Evolutionary conservation across 2,329 filamentous ascomycete species (phyloP).

Genomic region (Verticillium tricorpus): DNA sequence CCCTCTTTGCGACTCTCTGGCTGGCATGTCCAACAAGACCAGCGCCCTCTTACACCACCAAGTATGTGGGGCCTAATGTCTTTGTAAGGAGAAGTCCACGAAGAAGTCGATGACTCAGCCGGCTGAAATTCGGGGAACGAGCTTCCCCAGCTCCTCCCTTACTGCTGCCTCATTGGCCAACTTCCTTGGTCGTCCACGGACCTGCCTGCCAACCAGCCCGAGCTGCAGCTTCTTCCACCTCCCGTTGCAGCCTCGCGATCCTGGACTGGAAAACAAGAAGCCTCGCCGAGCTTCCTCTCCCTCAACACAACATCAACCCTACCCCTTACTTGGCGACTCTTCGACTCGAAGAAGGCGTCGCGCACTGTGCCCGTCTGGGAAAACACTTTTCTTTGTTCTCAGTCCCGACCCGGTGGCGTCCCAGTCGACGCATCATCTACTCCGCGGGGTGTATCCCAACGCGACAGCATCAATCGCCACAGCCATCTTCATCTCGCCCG

Average conservation of each 20-base stretch:
- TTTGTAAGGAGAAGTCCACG: too few species aligned
- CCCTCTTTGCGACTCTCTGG: too few species aligned
- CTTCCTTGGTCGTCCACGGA: not conserved
- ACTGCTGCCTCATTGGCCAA: not conserved
- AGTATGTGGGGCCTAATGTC: too few species aligned
- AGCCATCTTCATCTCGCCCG: not conserved
- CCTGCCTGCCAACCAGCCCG: not conserved
- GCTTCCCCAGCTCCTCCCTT: not conserved
- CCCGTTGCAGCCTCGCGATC: not conserved
- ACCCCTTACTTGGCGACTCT: not conserved
- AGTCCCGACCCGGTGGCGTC: not conserved
- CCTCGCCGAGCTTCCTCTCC: not conserved
- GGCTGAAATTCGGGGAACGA: not conserved
- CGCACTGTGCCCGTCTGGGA: not conserved
- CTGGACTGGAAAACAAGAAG: not conserved
- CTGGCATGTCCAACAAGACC: too few species aligned
- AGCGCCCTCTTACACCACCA: too few species aligned
- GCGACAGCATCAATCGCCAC: not conserved
- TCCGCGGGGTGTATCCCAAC: not conserved
- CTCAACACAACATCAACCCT: not conserved
- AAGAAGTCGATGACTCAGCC: not conserved
- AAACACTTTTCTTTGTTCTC: not conserved
- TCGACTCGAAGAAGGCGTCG: not conserved
- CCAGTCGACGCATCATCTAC: not conserved
- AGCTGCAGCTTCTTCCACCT: not conserved